Base-by-base conservation (phyloP, 164 flowering plant species). In the Sextonia rubra region DNA sequence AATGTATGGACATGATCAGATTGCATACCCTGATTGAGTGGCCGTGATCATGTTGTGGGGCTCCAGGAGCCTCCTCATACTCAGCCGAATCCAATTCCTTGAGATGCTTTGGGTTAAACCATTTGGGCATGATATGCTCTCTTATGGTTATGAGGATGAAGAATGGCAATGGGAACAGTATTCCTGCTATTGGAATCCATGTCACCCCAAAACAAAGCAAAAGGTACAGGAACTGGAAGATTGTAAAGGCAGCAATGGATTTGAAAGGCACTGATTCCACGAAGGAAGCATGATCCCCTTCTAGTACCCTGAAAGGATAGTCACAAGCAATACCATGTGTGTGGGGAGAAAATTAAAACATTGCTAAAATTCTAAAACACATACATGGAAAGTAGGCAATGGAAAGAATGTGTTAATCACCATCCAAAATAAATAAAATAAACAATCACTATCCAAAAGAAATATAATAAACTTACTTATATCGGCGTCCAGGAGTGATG, bases 111-210 rank as follows among this genome's bases (percentile, higher is more conserved):
- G 86, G 81, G 4, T 73, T 74, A 73, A 93, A 86, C 12, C 86
- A 7, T 85, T 86, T 93, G 49, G 97, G 97, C 0, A 93, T 86
- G n/a, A 91, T 14, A 64, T 84, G 82, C 64, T 90, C 75, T 74
- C 98, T 82, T 63, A 93, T 78, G 73, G 74, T 64, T 67, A 93
- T 80, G 56, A 93, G 88, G 65, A 91, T 72, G 81, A 93, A 91
- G 89, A 93, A 91, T 9, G 93, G 92, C 72, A 91, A 26, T 2
- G 97, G 98, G 77, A 93, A 91, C 76, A 93, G 71, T 64, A 93
- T 84, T 73, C 98, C 97, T 64, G 88, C 97, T 37, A 93, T 73
- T n/a, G 98, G 98, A 47, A 91, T 88, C 94, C 94, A 90, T 30
- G 97, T 91, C 47, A 91, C 78, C 20, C 97, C 97, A 47, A 84